Evolutionary conservation across 1,284 basidiomycete species (phyloP).

Genomic region (Lignosus rhinocerotis): DNA sequence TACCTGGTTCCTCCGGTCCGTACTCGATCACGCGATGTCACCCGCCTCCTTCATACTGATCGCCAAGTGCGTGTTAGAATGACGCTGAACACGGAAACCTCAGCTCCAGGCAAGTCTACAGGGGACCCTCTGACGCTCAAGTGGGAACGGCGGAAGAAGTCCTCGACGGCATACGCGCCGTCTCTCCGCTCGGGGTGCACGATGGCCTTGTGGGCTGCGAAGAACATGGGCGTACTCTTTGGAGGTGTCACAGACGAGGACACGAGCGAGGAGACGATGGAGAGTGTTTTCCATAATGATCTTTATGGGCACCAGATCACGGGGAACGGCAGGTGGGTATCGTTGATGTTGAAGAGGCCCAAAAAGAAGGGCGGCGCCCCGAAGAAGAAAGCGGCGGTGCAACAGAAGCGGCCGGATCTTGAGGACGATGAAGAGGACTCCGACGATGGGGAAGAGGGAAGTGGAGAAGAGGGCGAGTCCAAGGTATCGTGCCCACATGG

Average conservation of each 20-base stretch:
- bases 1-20: constrained; percentile 85
- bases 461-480: constrained; percentile 27
- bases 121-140: constrained; percentile 59
- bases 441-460: constrained; percentile 30
- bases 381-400: constrained; percentile 38
- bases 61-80: constrained; percentile 34
- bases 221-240: constrained; percentile 79
- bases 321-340: constrained; percentile 82
- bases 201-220: constrained; percentile 77
- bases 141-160: constrained; percentile 85
- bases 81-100: constrained; percentile 32
- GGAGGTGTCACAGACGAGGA: constrained; percentile 94
- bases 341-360: constrained; percentile 69
- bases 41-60: not conserved
- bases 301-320: constrained; percentile 80
- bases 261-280: constrained; percentile 81
- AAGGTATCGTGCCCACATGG: not conserved
- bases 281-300: constrained; percentile 86
- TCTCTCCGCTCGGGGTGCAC: constrained; percentile 78
- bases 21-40: not conserved
- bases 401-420: constrained; percentile 19
- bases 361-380: constrained; percentile 48
- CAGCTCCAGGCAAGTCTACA: constrained; percentile 37
- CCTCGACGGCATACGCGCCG: constrained; percentile 71
- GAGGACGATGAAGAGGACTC: constrained; percentile 38